phyloP scores from a whole-genome alignment of 2,329 filamentous ascomycete genomes.

The Cercospora janseana region DNA sequence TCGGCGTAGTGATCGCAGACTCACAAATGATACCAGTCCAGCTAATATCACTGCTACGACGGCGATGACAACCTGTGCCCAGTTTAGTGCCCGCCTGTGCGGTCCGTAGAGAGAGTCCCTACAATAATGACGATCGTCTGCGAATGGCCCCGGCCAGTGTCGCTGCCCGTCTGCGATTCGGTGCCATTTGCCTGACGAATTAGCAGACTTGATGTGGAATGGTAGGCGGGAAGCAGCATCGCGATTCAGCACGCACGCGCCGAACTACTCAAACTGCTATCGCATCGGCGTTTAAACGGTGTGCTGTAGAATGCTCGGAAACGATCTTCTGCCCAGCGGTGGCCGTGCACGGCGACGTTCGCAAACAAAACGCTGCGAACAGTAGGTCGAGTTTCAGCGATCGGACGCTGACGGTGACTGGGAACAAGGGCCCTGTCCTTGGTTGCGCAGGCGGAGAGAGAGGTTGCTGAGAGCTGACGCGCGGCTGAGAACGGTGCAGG shows the following conservation, averaged over 20 bases:
- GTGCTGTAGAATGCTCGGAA: conserved; percentile 2
- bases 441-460: too few species aligned
- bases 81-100: neutral
- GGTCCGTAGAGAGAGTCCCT: too few species aligned
- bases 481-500: neutral
- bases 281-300: conserved; percentile 15
- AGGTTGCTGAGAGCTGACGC: conserved; percentile 13
- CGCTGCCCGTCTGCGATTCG: neutral
- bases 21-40: conserved; percentile 12
- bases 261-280: conserved; percentile 11
- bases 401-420: conserved; percentile 17
- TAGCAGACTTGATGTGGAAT: neutral
- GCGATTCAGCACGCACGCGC: conserved; percentile 21
- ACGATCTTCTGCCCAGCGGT: conserved; percentile 1
- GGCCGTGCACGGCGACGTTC: conserved; percentile 12
- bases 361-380: neutral
- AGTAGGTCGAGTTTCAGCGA: neutral
- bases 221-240: conserved; percentile 24
- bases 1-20: conserved; percentile 22
- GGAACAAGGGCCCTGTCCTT: neutral
- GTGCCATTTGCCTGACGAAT: conserved; percentile 8
- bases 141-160: conserved; percentile 9
- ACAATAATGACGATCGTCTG: conserved; percentile 18
- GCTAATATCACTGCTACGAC: conserved; percentile 19
- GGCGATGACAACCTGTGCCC: conserved; percentile 20